These are phyloP conservation scores for Brassica cretica DNA, from an alignment of 345 rosid genomes.

Conservation along the genomic window DNA sequence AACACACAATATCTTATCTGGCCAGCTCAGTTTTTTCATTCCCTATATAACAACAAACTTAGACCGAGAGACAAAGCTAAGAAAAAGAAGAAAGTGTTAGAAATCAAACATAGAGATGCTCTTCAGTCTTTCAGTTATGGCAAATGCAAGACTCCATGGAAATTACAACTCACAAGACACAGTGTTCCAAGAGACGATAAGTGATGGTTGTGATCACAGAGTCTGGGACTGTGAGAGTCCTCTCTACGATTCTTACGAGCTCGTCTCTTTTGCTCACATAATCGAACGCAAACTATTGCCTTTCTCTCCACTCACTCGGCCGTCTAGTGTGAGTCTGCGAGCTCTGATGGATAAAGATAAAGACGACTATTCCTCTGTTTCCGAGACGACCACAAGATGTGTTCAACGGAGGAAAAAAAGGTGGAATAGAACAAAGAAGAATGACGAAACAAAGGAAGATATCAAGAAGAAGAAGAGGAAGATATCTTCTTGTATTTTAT, in stretches of 20 bases:
- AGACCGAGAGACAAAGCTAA: neutral
- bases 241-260: conserved; percentile 56
- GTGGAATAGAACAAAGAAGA: neutral
- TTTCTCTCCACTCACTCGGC: conserved; percentile 16
- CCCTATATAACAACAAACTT: conserved; percentile 11
- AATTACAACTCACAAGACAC: neutral
- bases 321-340: conserved; percentile 25
- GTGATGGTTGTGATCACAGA: conserved; percentile 14
- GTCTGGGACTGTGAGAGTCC: conserved; percentile 65
- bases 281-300: conserved; percentile 53
- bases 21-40: conserved; percentile 9
- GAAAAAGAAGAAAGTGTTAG: conserved; percentile 10
- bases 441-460: neutral
- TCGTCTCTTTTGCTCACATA: conserved; percentile 47
- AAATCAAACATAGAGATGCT: conserved; percentile 1
- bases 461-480: conserved; percentile 16
- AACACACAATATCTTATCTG: neutral
- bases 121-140: neutral
- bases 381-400: neutral
- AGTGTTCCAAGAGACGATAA: neutral
- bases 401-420: neutral
- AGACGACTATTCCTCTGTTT: neutral
- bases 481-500: neutral
- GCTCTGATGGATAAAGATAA: conserved; percentile 27
- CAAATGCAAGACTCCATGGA: conserved; percentile 7